Evolutionary conservation across 192 early-diverging fungal genomes (phyloP).

Genomic region (Pecoramyces ruminantium): DNA sequence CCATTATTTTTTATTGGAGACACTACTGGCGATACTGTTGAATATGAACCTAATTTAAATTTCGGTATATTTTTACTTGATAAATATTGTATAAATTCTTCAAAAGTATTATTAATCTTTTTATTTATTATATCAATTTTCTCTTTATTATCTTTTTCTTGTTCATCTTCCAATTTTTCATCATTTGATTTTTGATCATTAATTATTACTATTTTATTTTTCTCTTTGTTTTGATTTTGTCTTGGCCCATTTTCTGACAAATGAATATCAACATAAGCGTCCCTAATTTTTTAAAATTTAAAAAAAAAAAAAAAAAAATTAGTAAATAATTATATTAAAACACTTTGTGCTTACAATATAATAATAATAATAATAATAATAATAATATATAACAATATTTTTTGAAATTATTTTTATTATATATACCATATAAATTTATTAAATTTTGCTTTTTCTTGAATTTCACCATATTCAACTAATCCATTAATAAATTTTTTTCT

Average conservation of each 20-base stretch:
- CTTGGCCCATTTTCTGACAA: background rate
- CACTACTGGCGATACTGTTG: background rate
- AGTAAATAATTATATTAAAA: too few species aligned
- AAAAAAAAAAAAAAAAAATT: too few species aligned
- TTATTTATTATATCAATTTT: background rate
- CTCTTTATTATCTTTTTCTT: background rate
- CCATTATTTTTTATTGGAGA: background rate
- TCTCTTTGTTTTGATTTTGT: background rate
- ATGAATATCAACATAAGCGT: too few species aligned
- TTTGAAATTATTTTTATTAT: too few species aligned
- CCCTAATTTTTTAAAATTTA: too few species aligned
- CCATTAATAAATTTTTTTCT: background rate
- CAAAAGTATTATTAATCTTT: background rate
- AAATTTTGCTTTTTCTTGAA: background rate
- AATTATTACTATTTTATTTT: background rate
- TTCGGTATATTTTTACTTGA: background rate
- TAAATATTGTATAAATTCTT: background rate
- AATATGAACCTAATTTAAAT: background rate
- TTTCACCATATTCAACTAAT: background rate
- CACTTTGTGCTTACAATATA: too few species aligned
- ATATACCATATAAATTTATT: background rate
- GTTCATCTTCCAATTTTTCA: background rate
- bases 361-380: too few species aligned
- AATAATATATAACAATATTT: too few species aligned
- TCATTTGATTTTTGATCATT: background rate